phyloP scores from a whole-genome alignment of 768 basidiomycete genomes.

The Naganishia friedmannii region DNA sequence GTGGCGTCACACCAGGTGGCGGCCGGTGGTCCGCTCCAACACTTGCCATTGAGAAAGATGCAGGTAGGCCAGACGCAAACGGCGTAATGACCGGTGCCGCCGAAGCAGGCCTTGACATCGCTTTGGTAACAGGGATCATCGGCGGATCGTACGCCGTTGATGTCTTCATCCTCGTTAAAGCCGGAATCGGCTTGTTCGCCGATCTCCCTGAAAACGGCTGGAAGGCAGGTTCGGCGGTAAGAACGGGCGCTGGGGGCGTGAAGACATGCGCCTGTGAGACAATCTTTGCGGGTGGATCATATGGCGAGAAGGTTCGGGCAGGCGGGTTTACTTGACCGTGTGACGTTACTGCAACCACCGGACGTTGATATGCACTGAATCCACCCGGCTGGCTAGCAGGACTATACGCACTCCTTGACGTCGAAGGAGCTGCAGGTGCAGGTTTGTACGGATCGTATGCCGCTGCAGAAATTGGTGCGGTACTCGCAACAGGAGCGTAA shows the following conservation, averaged over 20 bases:
- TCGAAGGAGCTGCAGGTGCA: not conserved
- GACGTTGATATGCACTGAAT: not conserved
- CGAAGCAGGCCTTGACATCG: conserved; percentile 24
- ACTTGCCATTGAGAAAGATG: not conserved
- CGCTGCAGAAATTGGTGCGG: not conserved
- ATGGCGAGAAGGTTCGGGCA: conserved; percentile 9
- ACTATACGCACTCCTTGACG: not conserved
- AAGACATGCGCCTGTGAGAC: not conserved
- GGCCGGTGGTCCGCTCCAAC: not conserved
- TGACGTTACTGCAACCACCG: not conserved
- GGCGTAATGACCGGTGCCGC: conserved; percentile 15
- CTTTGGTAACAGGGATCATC: conserved; percentile 56
- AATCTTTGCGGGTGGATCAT: conserved; percentile 1
- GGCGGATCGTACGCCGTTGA: conserved; percentile 76
- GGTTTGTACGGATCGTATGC: conserved; percentile 16
- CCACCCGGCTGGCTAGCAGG: not conserved
- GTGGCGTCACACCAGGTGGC: conserved; percentile 35
- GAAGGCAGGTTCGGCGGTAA: not conserved
- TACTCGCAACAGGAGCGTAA: not conserved
- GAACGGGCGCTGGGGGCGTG: not conserved
- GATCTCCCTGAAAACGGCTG: not conserved
- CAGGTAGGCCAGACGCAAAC: conserved; percentile 20
- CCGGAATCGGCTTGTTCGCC: conserved; percentile 4
- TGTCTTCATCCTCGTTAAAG: conserved; percentile 53
- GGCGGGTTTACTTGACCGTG: conserved; percentile 6